phyloP scores from a whole-genome alignment of 257 asterid species.

The Penstemon eatonii region DNA sequence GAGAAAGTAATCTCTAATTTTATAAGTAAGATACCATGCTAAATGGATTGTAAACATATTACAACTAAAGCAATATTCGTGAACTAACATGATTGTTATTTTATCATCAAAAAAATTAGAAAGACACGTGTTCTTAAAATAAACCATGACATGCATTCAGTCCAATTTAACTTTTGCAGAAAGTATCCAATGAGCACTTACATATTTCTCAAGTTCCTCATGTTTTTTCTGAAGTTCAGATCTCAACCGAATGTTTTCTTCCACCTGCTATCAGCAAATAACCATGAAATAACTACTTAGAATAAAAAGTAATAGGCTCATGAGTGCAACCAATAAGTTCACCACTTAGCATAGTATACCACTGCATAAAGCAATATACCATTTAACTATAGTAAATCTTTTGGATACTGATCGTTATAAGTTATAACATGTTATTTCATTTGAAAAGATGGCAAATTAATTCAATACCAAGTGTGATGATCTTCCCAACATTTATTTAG shows the following conservation, averaged over 20 bases:
- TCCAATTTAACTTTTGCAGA: not conserved
- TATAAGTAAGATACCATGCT: not conserved
- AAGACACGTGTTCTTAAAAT: not conserved
- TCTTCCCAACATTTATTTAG: not conserved
- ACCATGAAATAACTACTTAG: not conserved
- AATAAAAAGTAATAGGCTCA: conserved; percentile 16
- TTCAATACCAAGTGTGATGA: conserved; percentile 5
- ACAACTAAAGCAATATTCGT: not conserved
- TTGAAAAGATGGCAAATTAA: conserved; percentile 7
- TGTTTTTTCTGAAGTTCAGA: conserved; percentile 73
- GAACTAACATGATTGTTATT: not conserved
- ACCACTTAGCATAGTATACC: not conserved
- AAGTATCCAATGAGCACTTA: conserved; percentile 45
- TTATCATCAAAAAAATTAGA: not conserved
- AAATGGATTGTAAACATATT: not conserved
- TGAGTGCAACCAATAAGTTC: conserved; percentile 18
- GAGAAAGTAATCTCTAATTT: conserved; percentile 8
- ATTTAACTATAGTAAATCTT: not conserved
- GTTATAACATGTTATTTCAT: not conserved
- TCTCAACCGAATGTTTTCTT: conserved; percentile 82
- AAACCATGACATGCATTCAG: conserved; percentile 8
- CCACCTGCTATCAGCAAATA: conserved; percentile 60
- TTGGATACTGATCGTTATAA: not conserved
- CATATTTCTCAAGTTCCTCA: conserved; percentile 73
- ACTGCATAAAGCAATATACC: not conserved